Evolutionary conservation across 768 basidiomycete genomes (phyloP), one percentile per base, ranked within the genome.

Genomic region (Boletus insuetus): DNA sequence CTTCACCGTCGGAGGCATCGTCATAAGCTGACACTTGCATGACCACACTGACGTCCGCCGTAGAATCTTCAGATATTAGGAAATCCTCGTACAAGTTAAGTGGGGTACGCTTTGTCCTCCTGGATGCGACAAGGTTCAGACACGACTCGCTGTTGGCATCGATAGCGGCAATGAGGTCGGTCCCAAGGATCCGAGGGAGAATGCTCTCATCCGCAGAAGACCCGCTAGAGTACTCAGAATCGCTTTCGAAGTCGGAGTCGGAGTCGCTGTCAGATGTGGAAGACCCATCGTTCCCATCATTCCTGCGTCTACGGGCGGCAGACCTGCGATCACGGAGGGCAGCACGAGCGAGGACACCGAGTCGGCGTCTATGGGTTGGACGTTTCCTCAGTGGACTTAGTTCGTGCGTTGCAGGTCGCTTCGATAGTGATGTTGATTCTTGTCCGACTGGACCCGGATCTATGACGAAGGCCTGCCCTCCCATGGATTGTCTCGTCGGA

Each of bases 101-200:
- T 17, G 58, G 51, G 1, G 41, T 14, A 32, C 3, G 14, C 3
- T 13, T 31, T 8, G 32, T 41, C 39, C 47, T 56, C 43, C 38
- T 35, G 32, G 41, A 8, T 24, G 20, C 35, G 22, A 26, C 35
- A 24, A 64, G 52, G 37, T 64, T 62, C 7, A 69, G 34, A 13
- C 29, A 67, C 2, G 62, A 58, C 39, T 67, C 66, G 56, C 62
- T 66, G 22, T 67, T 66, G 35, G 67, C 59, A 38, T 67, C 62
- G 32, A 67, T 59, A 4, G 66, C 66, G 6, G 67, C 66, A 13
- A 67, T 61, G 32, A 67, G 67, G 37, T 67, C 67, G 14, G 64
- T 45, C 19, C 67, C 66, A 2, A 67, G 66, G 16, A 67, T 67
- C 22, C 55, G 59, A 41, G 66, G 66, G 16, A 67, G 58, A 45